Conservation (phyloP, 371 early-diverging fungal genomes). For the Apophysomyces elegans region DNA sequence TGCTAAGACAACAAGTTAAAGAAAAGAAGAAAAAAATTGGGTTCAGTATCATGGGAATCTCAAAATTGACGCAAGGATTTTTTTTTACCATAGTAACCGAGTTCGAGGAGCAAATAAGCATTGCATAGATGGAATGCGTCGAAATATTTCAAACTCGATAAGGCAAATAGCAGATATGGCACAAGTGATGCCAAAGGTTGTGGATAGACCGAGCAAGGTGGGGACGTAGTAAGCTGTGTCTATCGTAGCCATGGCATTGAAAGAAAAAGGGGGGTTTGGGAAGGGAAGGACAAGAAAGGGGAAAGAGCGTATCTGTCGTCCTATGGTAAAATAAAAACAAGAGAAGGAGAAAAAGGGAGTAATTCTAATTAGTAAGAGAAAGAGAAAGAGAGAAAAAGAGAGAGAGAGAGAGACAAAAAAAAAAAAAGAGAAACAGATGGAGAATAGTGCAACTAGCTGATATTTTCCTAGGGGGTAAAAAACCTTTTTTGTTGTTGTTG, state of each 20-base stretch:
- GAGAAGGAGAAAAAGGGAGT: background rate
- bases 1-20: constrained; percentile 27
- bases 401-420: constrained; percentile 8
- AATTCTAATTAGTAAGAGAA: background rate
- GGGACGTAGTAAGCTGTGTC: constrained; percentile 50
- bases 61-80: background rate
- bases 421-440: background rate
- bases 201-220: constrained; percentile 47
- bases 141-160: constrained; percentile 55
- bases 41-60: constrained; percentile 6
- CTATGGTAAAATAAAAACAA: background rate
- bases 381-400: constrained; percentile 8
- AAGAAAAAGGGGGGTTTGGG: constrained; percentile 12
- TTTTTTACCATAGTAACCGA: constrained; percentile 45
- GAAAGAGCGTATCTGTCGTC: constrained; percentile 6
- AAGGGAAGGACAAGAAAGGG: background rate
- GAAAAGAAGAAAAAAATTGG: background rate
- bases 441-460: no score
- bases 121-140: constrained; percentile 51
- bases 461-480: constrained; percentile 9
- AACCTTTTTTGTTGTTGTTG: background rate
- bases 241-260: constrained; percentile 39
- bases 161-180: constrained; percentile 49
- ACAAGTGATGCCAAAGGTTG: constrained; percentile 53
- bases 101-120: constrained; percentile 61